Evolutionary conservation across 2,329 filamentous ascomycete species (phyloP), one percentile per base, ranked within the genome.

Genomic region (Hypoxylon sp.): DNA sequence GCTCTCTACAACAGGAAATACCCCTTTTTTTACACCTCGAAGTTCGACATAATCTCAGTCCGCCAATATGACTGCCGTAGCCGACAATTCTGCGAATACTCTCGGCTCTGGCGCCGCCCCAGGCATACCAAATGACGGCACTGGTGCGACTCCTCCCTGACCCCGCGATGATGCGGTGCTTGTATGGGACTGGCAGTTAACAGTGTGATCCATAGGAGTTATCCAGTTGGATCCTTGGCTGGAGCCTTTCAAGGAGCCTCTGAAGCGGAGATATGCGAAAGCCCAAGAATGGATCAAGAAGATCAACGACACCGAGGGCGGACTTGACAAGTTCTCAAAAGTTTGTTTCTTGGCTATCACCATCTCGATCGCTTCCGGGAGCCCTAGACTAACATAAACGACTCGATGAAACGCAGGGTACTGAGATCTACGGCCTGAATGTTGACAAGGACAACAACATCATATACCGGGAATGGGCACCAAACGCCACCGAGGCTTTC

Each of bases 391-490:
- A 53, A 68, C n/a, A 43, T 9, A 48, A 12, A 39, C 19, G 3
- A n/a, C 41, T 52, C 53, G 23, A 37, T 53, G 45, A 30, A 55
- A 52, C 57, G 16, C 70, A 96, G 93, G 95, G 96, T 46, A 91
- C 88, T 68, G 93, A 98, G 76, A 90, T 86, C 68, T 97, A 92
- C 76, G 96, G 96, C 60, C 88, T 99, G 80, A 93, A 92, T 71
- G 90, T 96, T 65, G 86, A 90, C 76, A 83, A 88, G 57, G 89
- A 97, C 74, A 93, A 93, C 78, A 94, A 94, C 78, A 93, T 99
- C 71, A 84, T 86, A 62, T 99, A 99, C 80, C 88, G 93, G 72
- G 96, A 99, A 85, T 99, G 96, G 96, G 96, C 96, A 0, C 94
- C 96, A 25, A 96, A 94, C 82, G 95, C 94, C 57, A 84, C 88